Percentiles rank a stretch among this genome's conserved stretches.
These are phyloP conservation scores for Hanseniaspora uvarum DNA, from an alignment of 1,139 yeast genomes.

Conservation along the genomic window DNA sequence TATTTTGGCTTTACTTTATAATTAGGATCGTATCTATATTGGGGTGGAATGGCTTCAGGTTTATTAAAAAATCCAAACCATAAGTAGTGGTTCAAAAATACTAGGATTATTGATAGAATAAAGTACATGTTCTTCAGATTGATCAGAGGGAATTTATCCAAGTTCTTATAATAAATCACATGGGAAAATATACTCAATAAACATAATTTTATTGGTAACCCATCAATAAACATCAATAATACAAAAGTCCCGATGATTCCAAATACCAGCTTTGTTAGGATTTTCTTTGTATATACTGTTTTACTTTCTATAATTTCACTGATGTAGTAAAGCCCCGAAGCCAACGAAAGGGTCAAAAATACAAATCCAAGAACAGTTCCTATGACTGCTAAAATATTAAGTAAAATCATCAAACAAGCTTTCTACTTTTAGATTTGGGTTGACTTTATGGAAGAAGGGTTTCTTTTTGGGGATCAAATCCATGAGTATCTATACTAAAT, in stretches of 20 bases:
- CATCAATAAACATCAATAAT: slow-evolving; percentile 57
- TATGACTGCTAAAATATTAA: slow-evolving; percentile 47
- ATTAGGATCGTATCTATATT: slow-evolving; percentile 44
- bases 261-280: slow-evolving; percentile 54
- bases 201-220: slow-evolving; percentile 62
- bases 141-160: slow-evolving; percentile 75
- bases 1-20: slow-evolving; percentile 65
- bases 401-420: slow-evolving; percentile 40
- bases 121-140: slow-evolving; percentile 62
- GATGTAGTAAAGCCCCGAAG: slow-evolving; percentile 82
- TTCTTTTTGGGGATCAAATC: background rate
- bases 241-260: slow-evolving; percentile 45
- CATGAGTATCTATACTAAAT: too few relatives aligned
- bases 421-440: too few relatives aligned
- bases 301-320: slow-evolving; percentile 93
- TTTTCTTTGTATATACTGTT: slow-evolving; percentile 68
- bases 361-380: slow-evolving; percentile 71
- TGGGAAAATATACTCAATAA: slow-evolving; percentile 60
- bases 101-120: slow-evolving; percentile 59
- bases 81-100: slow-evolving; percentile 67
- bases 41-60: slow-evolving; percentile 38
- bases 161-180: slow-evolving; percentile 61
- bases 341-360: slow-evolving; percentile 60
- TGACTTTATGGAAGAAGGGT: background rate
- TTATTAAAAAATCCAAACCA: slow-evolving; percentile 87